Percentiles rank a stretch among this genome's conserved stretches.
These are phyloP conservation scores for Corynespora cassiicola DNA, from an alignment of 2,329 filamentous ascomycete genomes.

Conservation along the genomic window DNA sequence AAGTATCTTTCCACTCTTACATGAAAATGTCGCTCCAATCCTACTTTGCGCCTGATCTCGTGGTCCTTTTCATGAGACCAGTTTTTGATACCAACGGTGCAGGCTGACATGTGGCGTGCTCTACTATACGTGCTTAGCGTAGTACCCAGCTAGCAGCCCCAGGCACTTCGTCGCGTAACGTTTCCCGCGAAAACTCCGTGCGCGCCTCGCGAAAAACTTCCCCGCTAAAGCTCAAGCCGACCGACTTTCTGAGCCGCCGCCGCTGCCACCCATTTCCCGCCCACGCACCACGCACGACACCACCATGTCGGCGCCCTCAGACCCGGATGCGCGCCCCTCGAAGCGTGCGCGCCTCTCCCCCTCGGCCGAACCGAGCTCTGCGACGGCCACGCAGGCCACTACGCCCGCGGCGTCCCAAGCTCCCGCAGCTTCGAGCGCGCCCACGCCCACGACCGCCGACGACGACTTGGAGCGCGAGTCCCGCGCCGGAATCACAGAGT, in stretches of 20 bases:
- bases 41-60: too few species aligned
- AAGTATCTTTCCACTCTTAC: too few species aligned
- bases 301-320: slow-evolving; percentile 5
- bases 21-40: too few species aligned
- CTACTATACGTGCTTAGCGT: too few species aligned
- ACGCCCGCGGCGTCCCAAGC: slow-evolving; percentile 11
- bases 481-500: slow-evolving; percentile 67
- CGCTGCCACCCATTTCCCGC: background rate
- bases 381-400: slow-evolving; percentile 7
- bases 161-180: too few species aligned
- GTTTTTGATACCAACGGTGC: too few species aligned
- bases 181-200: too few species aligned
- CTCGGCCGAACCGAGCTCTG: slow-evolving; percentile 8
- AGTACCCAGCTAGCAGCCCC: too few species aligned
- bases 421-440: slow-evolving; percentile 17
- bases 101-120: too few species aligned
- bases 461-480: slow-evolving; percentile 49
- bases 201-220: slow-evolving; percentile 30
- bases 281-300: background rate
- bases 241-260: background rate
- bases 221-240: slow-evolving; percentile 22
- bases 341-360: slow-evolving; percentile 38
- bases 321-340: slow-evolving; percentile 26
- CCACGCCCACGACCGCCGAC: slow-evolving; percentile 22
- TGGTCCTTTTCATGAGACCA: too few species aligned